Evolutionary conservation across 768 basidiomycete genomes (phyloP).

Genomic region (Boletus pseudopeckii): DNA sequence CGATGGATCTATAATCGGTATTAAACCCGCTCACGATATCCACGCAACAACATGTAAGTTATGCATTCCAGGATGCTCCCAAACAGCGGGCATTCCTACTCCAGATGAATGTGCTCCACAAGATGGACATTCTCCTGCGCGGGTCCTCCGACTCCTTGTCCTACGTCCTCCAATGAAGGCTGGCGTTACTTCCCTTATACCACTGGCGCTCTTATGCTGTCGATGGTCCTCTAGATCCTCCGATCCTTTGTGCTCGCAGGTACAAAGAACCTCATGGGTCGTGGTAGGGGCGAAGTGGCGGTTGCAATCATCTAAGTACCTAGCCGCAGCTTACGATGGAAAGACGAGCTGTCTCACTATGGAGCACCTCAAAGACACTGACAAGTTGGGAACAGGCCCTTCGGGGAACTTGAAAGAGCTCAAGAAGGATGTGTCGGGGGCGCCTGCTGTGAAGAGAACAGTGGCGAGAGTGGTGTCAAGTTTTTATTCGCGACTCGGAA

Average conservation of each 20-base stretch:
- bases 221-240: no score
- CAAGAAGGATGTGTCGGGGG: slow-evolving; percentile 17
- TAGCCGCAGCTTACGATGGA: slow-evolving; percentile 61
- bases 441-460: slow-evolving; percentile 36
- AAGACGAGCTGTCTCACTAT: slow-evolving; percentile 46
- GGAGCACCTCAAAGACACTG: slow-evolving; percentile 38
- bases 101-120: not conserved
- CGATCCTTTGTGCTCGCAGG: no score
- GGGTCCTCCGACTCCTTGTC: no score
- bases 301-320: slow-evolving; percentile 53
- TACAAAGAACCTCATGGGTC: slow-evolving; percentile 62
- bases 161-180: no score
- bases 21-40: not conserved
- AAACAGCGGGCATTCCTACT: not conserved
- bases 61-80: not conserved
- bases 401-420: no score
- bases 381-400: slow-evolving; percentile 9
- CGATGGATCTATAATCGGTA: no score
- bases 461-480: no score
- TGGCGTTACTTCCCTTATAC: no score
- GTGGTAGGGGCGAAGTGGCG: slow-evolving; percentile 59
- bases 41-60: not conserved
- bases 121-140: slow-evolving; percentile 24
- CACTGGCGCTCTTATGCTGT: no score
- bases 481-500: no score